Conservation (phyloP, 495 filamentous ascomycete genomes). For the Letharia lupina region DNA sequence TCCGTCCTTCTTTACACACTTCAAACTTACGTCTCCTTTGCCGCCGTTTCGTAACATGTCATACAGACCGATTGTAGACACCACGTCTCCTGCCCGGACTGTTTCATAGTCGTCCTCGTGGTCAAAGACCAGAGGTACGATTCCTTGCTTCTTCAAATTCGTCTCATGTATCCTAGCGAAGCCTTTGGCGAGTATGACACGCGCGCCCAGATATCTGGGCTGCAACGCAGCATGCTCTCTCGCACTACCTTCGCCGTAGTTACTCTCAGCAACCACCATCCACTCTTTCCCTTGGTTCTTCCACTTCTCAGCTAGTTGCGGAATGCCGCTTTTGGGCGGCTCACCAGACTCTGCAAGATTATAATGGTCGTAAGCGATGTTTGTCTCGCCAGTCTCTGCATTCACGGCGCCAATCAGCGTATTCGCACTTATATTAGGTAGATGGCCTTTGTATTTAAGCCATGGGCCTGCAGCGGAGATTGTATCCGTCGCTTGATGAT, state of each 20-base stretch:
- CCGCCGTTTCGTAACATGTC: slow-evolving; percentile 73
- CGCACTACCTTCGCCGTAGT: slow-evolving; percentile 95
- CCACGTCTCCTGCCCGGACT: slow-evolving; percentile 71
- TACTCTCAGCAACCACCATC: slow-evolving; percentile 93
- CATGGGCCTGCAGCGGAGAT: slow-evolving; percentile 96
- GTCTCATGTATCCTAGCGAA: slow-evolving; percentile 98
- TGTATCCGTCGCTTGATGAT: slow-evolving; percentile 63
- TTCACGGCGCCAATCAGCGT: slow-evolving; percentile 92
- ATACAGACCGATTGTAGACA: slow-evolving; percentile 71
- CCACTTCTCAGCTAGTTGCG: slow-evolving; percentile 79
- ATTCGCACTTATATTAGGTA: slow-evolving; percentile 94
- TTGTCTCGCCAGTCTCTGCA: slow-evolving; percentile 83
- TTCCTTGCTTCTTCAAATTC: slow-evolving; percentile 97
- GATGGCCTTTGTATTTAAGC: slow-evolving; percentile 98
- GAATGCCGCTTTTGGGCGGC: slow-evolving; percentile 50
- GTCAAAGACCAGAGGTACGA: slow-evolving; percentile 84
- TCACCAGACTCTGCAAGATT: slow-evolving; percentile 9
- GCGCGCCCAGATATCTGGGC: slow-evolving; percentile 82
- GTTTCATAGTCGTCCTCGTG: slow-evolving; percentile 80
- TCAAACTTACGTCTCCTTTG: slow-evolving; percentile 62
- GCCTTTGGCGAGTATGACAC: slow-evolving; percentile 79
- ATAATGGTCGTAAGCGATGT: slow-evolving; percentile 69
- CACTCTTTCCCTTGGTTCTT: slow-evolving; percentile 60
- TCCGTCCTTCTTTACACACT: slow-evolving; percentile 53
- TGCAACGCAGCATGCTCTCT: slow-evolving; percentile 96